Evolutionary conservation across 208 protist species (phyloP).

Genomic region (Leptomonas seymouri): DNA sequence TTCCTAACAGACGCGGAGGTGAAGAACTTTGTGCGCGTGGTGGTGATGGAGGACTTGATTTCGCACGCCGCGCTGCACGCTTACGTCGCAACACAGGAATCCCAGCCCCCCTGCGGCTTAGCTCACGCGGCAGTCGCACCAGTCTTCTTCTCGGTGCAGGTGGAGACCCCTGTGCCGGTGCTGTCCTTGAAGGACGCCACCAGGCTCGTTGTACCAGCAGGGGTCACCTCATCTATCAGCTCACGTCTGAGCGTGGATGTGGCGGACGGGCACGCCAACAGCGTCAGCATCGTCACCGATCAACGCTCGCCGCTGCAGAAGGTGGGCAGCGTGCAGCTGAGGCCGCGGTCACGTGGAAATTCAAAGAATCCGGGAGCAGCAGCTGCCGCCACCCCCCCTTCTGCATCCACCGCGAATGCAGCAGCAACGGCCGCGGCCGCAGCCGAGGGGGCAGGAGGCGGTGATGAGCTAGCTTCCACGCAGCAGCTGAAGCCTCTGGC

Average conservation of each 20-base stretch:
- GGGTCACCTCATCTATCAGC: neutral
- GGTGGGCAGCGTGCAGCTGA: constrained; percentile 4
- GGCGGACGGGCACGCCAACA: neutral
- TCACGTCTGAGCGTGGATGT: neutral
- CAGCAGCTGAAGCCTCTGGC: constrained; percentile 13
- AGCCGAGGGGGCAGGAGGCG: neutral
- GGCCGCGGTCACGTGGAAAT: constrained; percentile 15
- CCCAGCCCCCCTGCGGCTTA: constrained; percentile 11
- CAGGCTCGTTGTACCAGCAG: constrained; percentile 5
- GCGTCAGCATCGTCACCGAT: neutral
- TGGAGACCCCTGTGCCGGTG: constrained; percentile 56
- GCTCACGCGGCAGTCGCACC: constrained; percentile 12
- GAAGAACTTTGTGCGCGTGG: constrained; percentile 45
- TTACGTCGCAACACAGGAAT: constrained; percentile 10
- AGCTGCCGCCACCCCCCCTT: neutral
- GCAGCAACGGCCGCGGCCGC: neutral
- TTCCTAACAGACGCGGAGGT: constrained; percentile 61
- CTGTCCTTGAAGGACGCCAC: constrained; percentile 39
- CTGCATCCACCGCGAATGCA: neutral
- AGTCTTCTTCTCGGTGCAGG: constrained; percentile 27
- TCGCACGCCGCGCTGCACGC: constrained; percentile 63
- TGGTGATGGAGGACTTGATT: constrained; percentile 54
- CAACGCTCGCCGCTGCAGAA: constrained; percentile 5
- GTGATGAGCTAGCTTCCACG: neutral
- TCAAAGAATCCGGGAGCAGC: constrained; percentile 14